Conservation (phyloP, 768 basidiomycete species). For the Hericium coralloides region DNA sequence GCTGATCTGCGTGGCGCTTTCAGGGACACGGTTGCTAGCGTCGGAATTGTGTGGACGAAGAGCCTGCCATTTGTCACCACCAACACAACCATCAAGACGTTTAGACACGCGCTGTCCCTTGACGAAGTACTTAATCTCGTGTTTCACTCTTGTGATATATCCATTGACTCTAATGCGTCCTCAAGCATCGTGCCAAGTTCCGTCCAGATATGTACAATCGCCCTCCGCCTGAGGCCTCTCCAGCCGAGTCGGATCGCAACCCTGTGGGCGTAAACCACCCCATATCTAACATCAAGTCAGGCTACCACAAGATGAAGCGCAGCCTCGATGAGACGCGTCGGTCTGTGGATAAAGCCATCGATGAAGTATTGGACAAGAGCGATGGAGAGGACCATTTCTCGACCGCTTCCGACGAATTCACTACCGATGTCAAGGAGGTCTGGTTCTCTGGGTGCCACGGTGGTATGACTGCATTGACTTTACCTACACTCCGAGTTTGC, state of each 20-base stretch:
- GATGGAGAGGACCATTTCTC: not conserved
- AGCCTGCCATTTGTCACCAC: constrained; percentile 59
- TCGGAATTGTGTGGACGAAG: constrained; percentile 52
- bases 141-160: not conserved
- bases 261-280: not conserved
- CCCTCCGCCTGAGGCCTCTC: constrained; percentile 20
- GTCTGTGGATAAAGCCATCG: not conserved
- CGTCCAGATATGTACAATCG: constrained; percentile 55
- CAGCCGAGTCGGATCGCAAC: not conserved
- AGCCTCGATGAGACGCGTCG: not conserved
- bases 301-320: not conserved
- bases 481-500: not conserved
- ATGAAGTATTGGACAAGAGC: not conserved
- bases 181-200: constrained; percentile 58
- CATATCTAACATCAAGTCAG: not conserved
- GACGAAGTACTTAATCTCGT: constrained; percentile 47
- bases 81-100: constrained; percentile 55
- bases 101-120: constrained; percentile 70
- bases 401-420: not conserved
- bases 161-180: not conserved
- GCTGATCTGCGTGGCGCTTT: not conserved
- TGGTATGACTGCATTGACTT: not conserved
- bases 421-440: constrained; percentile 8
- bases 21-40: constrained; percentile 77
- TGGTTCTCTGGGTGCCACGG: constrained; percentile 14